Evolutionary conservation across 2,329 filamentous ascomycete genomes (phyloP).

Genomic region (Neophaeococcomyces aloes): DNA sequence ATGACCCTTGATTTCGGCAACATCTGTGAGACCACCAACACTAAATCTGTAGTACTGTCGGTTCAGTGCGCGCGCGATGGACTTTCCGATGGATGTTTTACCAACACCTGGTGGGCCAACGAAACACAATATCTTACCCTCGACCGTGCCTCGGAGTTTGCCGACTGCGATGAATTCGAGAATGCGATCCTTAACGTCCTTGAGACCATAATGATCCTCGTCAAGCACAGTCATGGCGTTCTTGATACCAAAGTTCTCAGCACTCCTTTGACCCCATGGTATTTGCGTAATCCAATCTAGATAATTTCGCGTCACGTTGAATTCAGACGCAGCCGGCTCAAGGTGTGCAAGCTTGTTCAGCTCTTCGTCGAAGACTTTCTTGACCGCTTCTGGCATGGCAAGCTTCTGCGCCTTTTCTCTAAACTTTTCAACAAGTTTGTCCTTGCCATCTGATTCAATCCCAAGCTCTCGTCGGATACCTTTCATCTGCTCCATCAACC

Average conservation of each 20-base stretch:
- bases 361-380: constrained; percentile 97
- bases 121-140: constrained; percentile 96
- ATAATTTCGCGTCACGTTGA: constrained; percentile 97
- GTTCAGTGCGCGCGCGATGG: constrained; percentile 87
- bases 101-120: constrained; percentile 95
- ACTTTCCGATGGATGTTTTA: constrained; percentile 98
- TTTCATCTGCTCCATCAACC: constrained; percentile 99
- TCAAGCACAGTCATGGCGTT: constrained; percentile 85
- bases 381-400: constrained; percentile 92
- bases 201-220: constrained; percentile 91
- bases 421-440: constrained; percentile 95
- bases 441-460: constrained; percentile 94
- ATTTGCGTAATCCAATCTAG: constrained; percentile 98
- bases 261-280: constrained; percentile 88
- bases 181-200: constrained; percentile 97
- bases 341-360: constrained; percentile 93
- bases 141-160: constrained; percentile 90
- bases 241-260: constrained; percentile 91
- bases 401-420: constrained; percentile 88
- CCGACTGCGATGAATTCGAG: constrained; percentile 97
- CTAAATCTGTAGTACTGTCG: constrained; percentile 97
- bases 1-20: constrained; percentile 97
- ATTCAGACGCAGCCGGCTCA: constrained; percentile 91
- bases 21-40: constrained; percentile 90
- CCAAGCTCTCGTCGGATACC: constrained; percentile 91